A percentile compares a stretch with the other conserved stretches of the same genome.
Evolutionary conservation across 768 basidiomycete genomes (phyloP).

Genomic region (Boletus sp.): DNA sequence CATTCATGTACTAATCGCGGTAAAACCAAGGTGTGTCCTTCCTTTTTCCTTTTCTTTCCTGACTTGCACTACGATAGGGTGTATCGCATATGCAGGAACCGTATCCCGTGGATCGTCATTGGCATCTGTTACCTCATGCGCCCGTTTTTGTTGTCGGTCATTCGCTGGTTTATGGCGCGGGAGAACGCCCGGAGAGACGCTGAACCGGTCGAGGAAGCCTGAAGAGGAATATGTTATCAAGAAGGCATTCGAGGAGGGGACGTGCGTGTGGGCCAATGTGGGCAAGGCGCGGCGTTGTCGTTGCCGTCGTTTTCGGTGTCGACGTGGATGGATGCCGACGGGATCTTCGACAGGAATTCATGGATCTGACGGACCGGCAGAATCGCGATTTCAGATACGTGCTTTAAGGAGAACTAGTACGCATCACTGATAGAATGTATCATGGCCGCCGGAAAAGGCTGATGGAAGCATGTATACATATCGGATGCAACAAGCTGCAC

Average conservation of each 20-base stretch:
- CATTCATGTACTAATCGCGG: too few species aligned
- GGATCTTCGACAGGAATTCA: conserved; percentile 47
- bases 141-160: conserved; percentile 45
- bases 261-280: conserved; percentile 51
- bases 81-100: conserved; percentile 44
- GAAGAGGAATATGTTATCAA: conserved; percentile 64
- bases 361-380: conserved; percentile 71
- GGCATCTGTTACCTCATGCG: conserved; percentile 58
- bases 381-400: conserved; percentile 75
- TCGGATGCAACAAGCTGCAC: too few species aligned
- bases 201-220: conserved; percentile 54
- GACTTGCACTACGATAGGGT: too few species aligned
- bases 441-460: too few species aligned
- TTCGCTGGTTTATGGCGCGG: conserved; percentile 51
- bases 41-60: too few species aligned
- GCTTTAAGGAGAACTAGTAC: conserved; percentile 33
- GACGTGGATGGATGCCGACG: neutral
- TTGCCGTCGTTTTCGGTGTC: neutral
- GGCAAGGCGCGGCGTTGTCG: conserved; percentile 50
- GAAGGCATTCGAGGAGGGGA: conserved; percentile 49
- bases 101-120: conserved; percentile 76
- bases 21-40: too few species aligned
- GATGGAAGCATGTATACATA: too few species aligned
- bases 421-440: too few species aligned
- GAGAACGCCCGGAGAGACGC: conserved; percentile 67